These are phyloP conservation scores for Fusarium sp. DNA, from an alignment of 2,329 filamentous ascomycete genomes.

Conservation along the genomic window DNA sequence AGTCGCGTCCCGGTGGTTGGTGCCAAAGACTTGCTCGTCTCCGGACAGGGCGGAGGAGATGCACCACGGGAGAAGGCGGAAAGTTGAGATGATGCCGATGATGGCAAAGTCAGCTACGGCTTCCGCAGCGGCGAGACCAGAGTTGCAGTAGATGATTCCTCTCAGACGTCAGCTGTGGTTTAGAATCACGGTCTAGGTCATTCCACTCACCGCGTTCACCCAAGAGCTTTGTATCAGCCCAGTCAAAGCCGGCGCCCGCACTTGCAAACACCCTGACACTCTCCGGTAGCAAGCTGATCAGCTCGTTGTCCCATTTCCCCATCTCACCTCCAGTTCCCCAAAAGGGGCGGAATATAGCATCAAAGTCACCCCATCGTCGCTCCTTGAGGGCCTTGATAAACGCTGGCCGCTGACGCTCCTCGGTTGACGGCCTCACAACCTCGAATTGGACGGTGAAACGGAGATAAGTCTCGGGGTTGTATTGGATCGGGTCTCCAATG, in stretches of 20 bases:
- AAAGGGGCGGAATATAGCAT: constrained; percentile 66
- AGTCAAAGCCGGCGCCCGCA: constrained; percentile 72
- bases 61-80: constrained; percentile 73
- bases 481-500: constrained; percentile 72
- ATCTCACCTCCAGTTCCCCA: constrained; percentile 73
- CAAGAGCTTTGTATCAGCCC: constrained; percentile 69
- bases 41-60: constrained; percentile 61
- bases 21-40: constrained; percentile 55
- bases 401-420: constrained; percentile 60
- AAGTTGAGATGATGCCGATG: constrained; percentile 73
- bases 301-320: constrained; percentile 69
- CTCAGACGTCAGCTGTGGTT: constrained; percentile 9
- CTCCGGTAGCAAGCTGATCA: constrained; percentile 64
- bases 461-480: constrained; percentile 58
- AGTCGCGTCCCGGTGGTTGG: constrained; percentile 69
- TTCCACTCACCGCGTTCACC: constrained; percentile 63
- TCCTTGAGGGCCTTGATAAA: constrained; percentile 61
- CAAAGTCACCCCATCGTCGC: constrained; percentile 63
- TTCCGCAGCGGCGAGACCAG: constrained; percentile 74
- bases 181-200: neutral
- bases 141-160: constrained; percentile 78
- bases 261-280: constrained; percentile 69
- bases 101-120: constrained; percentile 77
- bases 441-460: constrained; percentile 56
- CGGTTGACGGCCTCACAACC: constrained; percentile 59